Evolutionary conservation across 345 rosid species (phyloP).

Genomic region (Erucastrum elatum): DNA sequence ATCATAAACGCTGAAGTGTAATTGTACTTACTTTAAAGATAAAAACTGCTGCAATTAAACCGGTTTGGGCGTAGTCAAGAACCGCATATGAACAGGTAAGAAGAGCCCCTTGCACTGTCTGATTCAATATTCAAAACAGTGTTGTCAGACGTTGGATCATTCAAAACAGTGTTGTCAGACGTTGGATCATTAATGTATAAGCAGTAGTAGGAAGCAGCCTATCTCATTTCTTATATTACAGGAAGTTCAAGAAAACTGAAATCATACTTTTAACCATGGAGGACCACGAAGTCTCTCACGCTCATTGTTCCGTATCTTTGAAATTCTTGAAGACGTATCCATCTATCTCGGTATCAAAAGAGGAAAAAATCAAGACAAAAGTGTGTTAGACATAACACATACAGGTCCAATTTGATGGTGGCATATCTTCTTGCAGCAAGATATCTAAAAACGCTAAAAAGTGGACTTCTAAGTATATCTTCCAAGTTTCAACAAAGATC

Average conservation of each 20-base stretch:
- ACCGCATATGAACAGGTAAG: slow-evolving; percentile 73
- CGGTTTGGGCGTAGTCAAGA: slow-evolving; percentile 98
- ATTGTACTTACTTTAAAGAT: slow-evolving; percentile 76
- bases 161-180: slow-evolving; percentile 19
- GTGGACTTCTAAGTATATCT: no score
- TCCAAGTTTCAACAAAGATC: neutral
- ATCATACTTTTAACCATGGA: slow-evolving; percentile 88
- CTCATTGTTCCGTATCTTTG: slow-evolving; percentile 85
- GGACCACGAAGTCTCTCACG: slow-evolving; percentile 97
- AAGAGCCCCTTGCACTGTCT: slow-evolving; percentile 85
- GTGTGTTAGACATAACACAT: slow-evolving; percentile 15
- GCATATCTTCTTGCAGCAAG: slow-evolving; percentile 1
- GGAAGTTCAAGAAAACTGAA: slow-evolving; percentile 8
- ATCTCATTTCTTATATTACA: neutral
- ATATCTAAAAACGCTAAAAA: neutral
- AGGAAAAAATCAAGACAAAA: slow-evolving; percentile 12
- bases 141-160: slow-evolving; percentile 17
- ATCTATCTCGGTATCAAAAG: slow-evolving; percentile 72
- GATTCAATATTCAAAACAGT: slow-evolving; percentile 31
- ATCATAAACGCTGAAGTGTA: neutral
- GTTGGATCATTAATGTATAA: slow-evolving; percentile 3
- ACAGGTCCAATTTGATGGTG: slow-evolving; percentile 7
- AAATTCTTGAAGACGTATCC: slow-evolving; percentile 96
- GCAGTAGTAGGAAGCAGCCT: slow-evolving; percentile 3
- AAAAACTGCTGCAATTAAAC: slow-evolving; percentile 94